These are phyloP conservation scores for Elaphomyces granulatus DNA, from an alignment of 495 filamentous ascomycete species.

Conservation along the genomic window DNA sequence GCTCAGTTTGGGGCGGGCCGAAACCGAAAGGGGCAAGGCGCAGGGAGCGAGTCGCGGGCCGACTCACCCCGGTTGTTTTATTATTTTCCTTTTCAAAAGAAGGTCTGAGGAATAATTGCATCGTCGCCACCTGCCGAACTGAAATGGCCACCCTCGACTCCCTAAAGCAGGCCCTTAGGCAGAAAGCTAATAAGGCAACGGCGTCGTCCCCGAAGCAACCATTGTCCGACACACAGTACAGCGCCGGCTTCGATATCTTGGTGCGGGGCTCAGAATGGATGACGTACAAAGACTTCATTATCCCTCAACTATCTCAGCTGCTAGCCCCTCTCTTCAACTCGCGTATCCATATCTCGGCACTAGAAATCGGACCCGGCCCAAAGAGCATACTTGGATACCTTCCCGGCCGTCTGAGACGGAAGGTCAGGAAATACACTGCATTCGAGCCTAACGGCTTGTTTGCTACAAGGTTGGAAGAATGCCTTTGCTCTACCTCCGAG, in stretches of 20 bases:
- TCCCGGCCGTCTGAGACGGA: constrained; percentile 28
- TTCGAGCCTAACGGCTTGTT: constrained; percentile 43
- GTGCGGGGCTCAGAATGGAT: constrained; percentile 26
- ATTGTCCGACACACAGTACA: constrained; percentile 41
- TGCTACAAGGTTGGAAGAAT: constrained; percentile 33
- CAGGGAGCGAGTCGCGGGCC: too few species aligned
- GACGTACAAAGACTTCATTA: constrained; percentile 42
- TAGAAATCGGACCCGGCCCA: constrained; percentile 49
- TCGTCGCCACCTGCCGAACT: constrained; percentile 9
- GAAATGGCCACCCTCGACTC: constrained; percentile 39
- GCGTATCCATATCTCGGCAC: constrained; percentile 33
- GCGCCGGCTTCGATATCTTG: constrained; percentile 38
- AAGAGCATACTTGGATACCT: constrained; percentile 41
- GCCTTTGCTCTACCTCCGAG: constrained; percentile 27
- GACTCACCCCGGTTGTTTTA: too few species aligned
- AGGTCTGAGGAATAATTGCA: too few species aligned
- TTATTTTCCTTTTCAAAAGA: too few species aligned
- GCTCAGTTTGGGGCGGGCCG: too few species aligned
- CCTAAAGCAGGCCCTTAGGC: constrained; percentile 35
- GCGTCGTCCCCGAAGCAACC: constrained; percentile 21
- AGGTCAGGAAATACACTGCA: constrained; percentile 37
- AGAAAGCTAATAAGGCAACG: constrained; percentile 19
- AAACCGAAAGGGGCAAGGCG: too few species aligned
- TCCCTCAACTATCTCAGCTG: constrained; percentile 39
- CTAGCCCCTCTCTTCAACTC: constrained; percentile 34